Evolutionary conservation across 2,329 filamentous ascomycete genomes (phyloP).

Genomic region (Cyanodermella asteris): DNA sequence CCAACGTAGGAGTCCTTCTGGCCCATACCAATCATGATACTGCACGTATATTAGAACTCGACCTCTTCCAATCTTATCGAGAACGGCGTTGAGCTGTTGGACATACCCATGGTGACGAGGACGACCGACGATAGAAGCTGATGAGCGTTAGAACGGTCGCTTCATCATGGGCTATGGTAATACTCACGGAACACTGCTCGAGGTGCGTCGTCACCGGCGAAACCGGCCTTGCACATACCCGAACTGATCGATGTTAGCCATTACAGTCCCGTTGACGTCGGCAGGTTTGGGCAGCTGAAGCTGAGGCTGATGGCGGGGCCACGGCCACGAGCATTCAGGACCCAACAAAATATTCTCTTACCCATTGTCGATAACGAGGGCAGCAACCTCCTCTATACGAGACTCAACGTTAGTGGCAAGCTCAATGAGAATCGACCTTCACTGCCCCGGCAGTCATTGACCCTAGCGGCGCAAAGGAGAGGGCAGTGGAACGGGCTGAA

Average conservation of each 20-base stretch:
- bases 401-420: constrained; percentile 23
- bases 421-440: too few relatives aligned
- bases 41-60: constrained; percentile 19
- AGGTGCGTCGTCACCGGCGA: constrained; percentile 99
- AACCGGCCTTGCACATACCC: constrained; percentile 99
- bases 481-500: constrained; percentile 16
- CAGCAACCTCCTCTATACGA: constrained; percentile 93
- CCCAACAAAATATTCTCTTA: too few relatives aligned
- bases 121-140: constrained; percentile 97
- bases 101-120: constrained; percentile 95
- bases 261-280: background rate
- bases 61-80: constrained; percentile 4
- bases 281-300: constrained; percentile 2
- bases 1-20: constrained; percentile 99
- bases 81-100: background rate
- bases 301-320: constrained; percentile 11
- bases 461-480: constrained; percentile 7
- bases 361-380: constrained; percentile 99
- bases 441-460: background rate
- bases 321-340: constrained; percentile 12
- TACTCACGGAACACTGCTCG: constrained; percentile 99
- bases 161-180: constrained; percentile 9
- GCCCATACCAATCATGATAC: constrained; percentile 99
- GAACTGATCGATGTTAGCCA: constrained; percentile 41
- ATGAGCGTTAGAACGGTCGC: constrained; percentile 5